These are phyloP conservation scores for Hypoxylon sp. DNA, from an alignment of 2,329 filamentous ascomycete genomes.

Conservation along the genomic window DNA sequence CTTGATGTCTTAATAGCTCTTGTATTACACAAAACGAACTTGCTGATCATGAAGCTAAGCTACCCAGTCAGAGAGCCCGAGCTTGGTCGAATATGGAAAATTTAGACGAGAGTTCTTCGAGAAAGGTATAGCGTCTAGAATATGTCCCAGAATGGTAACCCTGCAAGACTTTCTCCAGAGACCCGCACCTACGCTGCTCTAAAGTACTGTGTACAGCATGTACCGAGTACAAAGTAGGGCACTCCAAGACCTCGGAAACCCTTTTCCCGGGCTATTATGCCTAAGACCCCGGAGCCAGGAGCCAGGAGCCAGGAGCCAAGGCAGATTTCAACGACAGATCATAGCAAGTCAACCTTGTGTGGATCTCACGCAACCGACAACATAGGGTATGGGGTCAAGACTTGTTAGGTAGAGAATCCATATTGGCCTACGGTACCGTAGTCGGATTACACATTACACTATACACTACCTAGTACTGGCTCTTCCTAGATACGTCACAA, in stretches of 20 bases:
- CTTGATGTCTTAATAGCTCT: background rate
- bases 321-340: slow-evolving; percentile 27
- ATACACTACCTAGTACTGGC: slow-evolving; percentile 1
- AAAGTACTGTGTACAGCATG: background rate
- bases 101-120: slow-evolving; percentile 37
- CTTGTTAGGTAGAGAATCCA: slow-evolving; percentile 18
- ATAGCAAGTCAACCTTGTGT: slow-evolving; percentile 34
- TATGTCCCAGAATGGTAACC: slow-evolving; percentile 25
- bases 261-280: slow-evolving; percentile 23
- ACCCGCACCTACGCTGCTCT: slow-evolving; percentile 17
- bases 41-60: slow-evolving; percentile 6
- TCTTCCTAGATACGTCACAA: slow-evolving; percentile 20
- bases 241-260: slow-evolving; percentile 9
- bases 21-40: slow-evolving; percentile 17
- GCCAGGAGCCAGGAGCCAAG: slow-evolving; percentile 36
- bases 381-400: slow-evolving; percentile 10
- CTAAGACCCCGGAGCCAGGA: slow-evolving; percentile 32
- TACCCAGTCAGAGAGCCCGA: slow-evolving; percentile 5
- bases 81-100: slow-evolving; percentile 37
- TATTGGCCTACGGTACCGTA: slow-evolving; percentile 21
- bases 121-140: slow-evolving; percentile 32
- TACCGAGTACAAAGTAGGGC: slow-evolving; percentile 13
- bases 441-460: slow-evolving; percentile 6
- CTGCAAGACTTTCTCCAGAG: slow-evolving; percentile 35
- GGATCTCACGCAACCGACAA: slow-evolving; percentile 25